phyloP scores from a whole-genome alignment of 208 protist species.

The Plasmodiophora brassicae region DNA sequence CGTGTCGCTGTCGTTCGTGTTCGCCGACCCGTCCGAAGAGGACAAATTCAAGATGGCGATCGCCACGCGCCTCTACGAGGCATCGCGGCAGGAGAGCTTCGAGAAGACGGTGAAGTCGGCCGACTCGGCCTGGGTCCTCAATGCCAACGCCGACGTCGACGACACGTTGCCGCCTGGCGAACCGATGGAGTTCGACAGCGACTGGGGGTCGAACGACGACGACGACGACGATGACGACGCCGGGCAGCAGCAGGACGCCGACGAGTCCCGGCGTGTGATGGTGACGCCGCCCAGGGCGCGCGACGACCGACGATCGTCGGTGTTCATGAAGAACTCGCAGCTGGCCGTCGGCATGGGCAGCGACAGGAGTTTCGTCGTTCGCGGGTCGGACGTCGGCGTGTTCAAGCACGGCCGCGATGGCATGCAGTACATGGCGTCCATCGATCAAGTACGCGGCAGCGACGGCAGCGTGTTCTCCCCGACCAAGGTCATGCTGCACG shows the following conservation, averaged over 20 bases:
- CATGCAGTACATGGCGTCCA: background rate
- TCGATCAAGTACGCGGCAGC: background rate
- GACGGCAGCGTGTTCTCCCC: slow-evolving; percentile 34
- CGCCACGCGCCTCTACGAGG: background rate
- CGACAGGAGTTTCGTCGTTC: slow-evolving; percentile 24
- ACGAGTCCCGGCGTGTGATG: no score
- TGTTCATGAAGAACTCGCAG: slow-evolving; percentile 29
- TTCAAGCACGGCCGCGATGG: slow-evolving; percentile 34
- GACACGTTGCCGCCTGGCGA: background rate
- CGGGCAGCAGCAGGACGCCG: background rate
- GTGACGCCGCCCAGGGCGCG: background rate
- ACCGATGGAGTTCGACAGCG: background rate
- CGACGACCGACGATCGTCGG: background rate
- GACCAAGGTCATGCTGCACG: slow-evolving; percentile 45
- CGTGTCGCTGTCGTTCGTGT: background rate
- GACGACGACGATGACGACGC: background rate
- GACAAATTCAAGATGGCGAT: slow-evolving; percentile 9
- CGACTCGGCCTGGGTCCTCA: background rate
- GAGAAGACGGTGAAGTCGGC: background rate
- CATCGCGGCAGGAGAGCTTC: slow-evolving; percentile 22
- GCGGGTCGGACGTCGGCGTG: slow-evolving; percentile 27
- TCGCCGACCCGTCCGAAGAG: slow-evolving; percentile 14
- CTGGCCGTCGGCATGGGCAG: slow-evolving; percentile 37
- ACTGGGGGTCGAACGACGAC: background rate
- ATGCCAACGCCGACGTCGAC: background rate